phyloP scores from a whole-genome alignment of 2,329 filamentous ascomycete species.

The Microascus cirrosus region DNA sequence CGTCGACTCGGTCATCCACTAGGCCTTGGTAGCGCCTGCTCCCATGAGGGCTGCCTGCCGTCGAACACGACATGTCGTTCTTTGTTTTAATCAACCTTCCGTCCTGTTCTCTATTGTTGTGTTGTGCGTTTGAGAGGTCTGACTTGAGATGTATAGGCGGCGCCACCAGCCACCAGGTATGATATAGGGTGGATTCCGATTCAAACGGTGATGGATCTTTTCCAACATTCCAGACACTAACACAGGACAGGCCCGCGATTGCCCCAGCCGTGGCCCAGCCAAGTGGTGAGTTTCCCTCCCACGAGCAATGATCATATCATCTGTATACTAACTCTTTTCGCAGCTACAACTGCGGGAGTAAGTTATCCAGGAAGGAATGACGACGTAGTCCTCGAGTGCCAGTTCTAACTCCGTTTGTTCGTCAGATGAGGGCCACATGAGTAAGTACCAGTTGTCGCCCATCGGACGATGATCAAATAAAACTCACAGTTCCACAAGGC shows the following conservation, averaged over 20 bases:
- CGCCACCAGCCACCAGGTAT: constrained; percentile 65
- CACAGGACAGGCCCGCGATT: constrained; percentile 59
- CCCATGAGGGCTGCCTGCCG: not conserved
- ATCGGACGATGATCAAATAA: not conserved
- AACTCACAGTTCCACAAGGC: constrained; percentile 32
- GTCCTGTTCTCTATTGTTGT: not conserved
- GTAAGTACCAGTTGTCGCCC: constrained; percentile 34
- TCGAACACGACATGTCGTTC: not conserved
- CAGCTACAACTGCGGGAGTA: constrained; percentile 75
- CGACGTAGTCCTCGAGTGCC: not conserved
- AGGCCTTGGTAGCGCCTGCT: not conserved
- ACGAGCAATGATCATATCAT: not conserved
- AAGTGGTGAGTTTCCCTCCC: constrained; percentile 55
- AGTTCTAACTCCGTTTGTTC: constrained; percentile 9
- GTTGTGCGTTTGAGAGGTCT: constrained; percentile 8
- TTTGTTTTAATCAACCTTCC: not conserved
- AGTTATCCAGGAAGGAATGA: constrained; percentile 17
- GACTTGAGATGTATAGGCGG: constrained; percentile 42
- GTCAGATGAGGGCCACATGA: constrained; percentile 61
- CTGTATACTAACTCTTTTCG: constrained; percentile 10
- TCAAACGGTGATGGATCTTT: constrained; percentile 9
- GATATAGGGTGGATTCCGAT: constrained; percentile 11
- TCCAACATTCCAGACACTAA: constrained; percentile 9
- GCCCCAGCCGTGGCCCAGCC: constrained; percentile 71
- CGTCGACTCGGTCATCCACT: not conserved